Evolutionary conservation across 163 green algal species (phyloP), one percentile per base, ranked within the genome.

Genomic region (Picocystis sp.): DNA sequence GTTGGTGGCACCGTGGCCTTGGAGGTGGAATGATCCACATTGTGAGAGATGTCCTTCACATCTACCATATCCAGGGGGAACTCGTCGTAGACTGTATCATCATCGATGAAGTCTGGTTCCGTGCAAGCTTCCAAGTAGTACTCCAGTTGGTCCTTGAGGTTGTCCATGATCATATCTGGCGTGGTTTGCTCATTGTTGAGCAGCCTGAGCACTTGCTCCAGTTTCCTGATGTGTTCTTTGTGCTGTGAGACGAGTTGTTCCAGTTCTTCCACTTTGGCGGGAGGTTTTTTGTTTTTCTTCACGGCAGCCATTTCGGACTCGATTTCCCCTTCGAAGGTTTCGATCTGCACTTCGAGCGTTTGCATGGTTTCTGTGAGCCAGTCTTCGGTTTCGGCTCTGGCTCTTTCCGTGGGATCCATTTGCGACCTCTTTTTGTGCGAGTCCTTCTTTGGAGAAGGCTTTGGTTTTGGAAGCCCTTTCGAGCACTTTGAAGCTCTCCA

Each of bases 381-480:
- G 38, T 95, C 87, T 2, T 82, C 65, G 35, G 78, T 72, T 45
- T 92, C 89, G n/a, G 73, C 53, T 29, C 77, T 81, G 1, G 78
- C 80, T 11, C 80, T 77, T 60, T 95, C 83, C 52, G 75, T 78
- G 11, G 89, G 87, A 59, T 97, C 88, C 22, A 77, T 54, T 49
- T 22, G 45, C 45, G 14, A 43, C 29, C 13, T 53, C 53, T 11
- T 79, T 79, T 54, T 75, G 68, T n/a, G 59, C 72, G 13, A 94
- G 69, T 1, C 81, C 84, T 50, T 89, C 79, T 63, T 91, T 92
- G 47, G 58, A 80, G 69, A 92, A 95, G 1, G 79, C 76, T 61
- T 96, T 96, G 24, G 83, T 92, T 62, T 96, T 96, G 17, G 81
- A 81, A 65, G 96, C 89, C 62, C 90, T 92, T 60, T 97, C 88